Percentiles rank a stretch among this genome's conserved stretches.
phyloP scores from a whole-genome alignment of 495 filamentous ascomycete genomes.

The Aspergillus asperescens region DNA sequence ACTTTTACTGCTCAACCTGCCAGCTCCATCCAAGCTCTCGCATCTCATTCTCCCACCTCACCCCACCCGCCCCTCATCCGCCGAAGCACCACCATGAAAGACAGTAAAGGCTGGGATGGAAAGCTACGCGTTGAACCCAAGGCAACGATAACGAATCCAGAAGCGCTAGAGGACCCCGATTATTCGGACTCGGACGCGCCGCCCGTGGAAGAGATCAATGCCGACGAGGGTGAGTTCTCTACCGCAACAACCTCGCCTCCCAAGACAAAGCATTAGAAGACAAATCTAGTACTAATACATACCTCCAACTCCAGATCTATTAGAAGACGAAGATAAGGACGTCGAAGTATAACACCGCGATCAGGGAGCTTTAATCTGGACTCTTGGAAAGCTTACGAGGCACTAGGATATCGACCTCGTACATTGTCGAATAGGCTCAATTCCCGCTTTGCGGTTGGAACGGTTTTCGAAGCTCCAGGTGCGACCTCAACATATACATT shows the following conservation, averaged over 20 bases:
- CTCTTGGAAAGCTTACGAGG: neutral
- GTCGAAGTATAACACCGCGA: conserved; percentile 41
- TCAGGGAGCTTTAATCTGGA: neutral
- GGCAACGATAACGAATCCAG: conserved; percentile 63
- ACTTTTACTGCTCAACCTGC: neutral
- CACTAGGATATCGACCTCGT: conserved; percentile 80
- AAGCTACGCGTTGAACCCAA: conserved; percentile 71
- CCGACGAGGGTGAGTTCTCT: conserved; percentile 68
- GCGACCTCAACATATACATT: conserved; percentile 8
- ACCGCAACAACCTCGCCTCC: neutral
- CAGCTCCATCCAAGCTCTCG: neutral
- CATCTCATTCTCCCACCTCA: neutral
- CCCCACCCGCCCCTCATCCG: neutral
- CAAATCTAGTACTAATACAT: neutral
- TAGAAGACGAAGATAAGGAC: conserved; percentile 59
- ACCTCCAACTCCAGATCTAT: conserved; percentile 46
- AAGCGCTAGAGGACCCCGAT: conserved; percentile 74
- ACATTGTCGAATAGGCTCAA: conserved; percentile 75
- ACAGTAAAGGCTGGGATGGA: conserved; percentile 88
- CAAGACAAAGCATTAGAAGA: neutral
- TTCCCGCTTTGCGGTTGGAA: conserved; percentile 71
- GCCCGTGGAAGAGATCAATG: conserved; percentile 67
- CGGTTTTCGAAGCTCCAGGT: conserved; percentile 73
- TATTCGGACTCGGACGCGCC: conserved; percentile 79
- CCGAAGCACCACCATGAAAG: conserved; percentile 34